Conservation (phyloP, 2,329 filamentous ascomycete genomes). For the Apiospora sp. region DNA sequence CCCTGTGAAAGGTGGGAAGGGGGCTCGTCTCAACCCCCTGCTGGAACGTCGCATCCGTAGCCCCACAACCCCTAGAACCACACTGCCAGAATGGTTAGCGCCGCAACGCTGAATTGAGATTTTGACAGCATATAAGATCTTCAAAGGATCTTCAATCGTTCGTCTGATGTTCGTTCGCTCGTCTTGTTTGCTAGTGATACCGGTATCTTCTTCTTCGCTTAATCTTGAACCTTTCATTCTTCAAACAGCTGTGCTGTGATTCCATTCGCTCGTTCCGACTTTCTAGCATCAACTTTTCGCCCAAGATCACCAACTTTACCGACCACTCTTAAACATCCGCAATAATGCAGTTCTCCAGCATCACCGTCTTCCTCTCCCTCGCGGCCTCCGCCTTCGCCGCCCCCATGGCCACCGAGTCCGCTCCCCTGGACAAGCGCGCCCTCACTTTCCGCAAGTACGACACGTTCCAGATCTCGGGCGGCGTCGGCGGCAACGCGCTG, state of each 20-base stretch:
- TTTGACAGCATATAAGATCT: constrained; percentile 13
- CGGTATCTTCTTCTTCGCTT: background rate
- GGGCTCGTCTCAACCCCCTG: constrained; percentile 18
- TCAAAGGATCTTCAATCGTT: background rate
- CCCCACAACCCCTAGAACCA: constrained; percentile 11
- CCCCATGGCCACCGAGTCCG: background rate
- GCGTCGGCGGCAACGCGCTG: constrained; percentile 28
- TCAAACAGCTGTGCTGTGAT: constrained; percentile 23
- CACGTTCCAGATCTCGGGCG: constrained; percentile 28
- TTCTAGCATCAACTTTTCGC: background rate
- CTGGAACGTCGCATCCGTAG: constrained; percentile 19
- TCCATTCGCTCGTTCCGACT: background rate
- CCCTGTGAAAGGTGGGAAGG: background rate
- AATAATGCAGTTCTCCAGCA: constrained; percentile 28
- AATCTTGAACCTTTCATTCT: background rate
- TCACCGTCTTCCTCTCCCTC: constrained; percentile 26
- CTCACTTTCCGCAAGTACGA: constrained; percentile 27
- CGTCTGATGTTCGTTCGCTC: constrained; percentile 16
- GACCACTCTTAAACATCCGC: background rate
- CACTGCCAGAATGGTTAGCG: background rate
- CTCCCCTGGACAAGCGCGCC: constrained; percentile 23
- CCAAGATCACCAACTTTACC: background rate
- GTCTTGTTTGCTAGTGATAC: no score
- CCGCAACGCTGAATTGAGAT: no score
- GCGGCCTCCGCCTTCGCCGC: constrained; percentile 25